Conservation (phyloP, 306 rosid species). For the Cyclanthera cordifolia region DNA sequence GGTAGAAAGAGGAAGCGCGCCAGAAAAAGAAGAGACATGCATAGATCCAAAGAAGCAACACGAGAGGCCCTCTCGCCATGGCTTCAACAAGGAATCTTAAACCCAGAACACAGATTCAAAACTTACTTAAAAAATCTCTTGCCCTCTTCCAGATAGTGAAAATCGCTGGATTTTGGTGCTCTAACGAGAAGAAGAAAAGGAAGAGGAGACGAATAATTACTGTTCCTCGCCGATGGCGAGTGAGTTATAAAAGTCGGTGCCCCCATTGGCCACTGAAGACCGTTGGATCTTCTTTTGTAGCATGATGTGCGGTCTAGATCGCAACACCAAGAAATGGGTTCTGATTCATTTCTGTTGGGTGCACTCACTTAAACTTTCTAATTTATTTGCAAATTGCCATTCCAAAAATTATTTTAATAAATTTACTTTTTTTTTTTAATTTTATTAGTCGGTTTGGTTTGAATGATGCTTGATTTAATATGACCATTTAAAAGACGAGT, state of each 20-base stretch:
- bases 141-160: not conserved
- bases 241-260: slow-evolving; percentile 9
- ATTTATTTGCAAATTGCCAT: no score
- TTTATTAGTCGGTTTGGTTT: no score
- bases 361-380: no score
- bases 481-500: no score
- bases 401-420: no score
- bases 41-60: slow-evolving; percentile 46
- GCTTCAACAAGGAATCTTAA: slow-evolving; percentile 19
- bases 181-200: not conserved
- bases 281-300: slow-evolving; percentile 1
- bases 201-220: slow-evolving; percentile 6
- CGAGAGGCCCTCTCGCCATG: slow-evolving; percentile 54
- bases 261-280: not conserved
- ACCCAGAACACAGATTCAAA: slow-evolving; percentile 22
- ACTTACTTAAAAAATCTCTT: not conserved
- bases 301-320: not conserved
- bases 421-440: no score
- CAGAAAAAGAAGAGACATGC: slow-evolving; percentile 30
- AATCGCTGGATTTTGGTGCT: not conserved
- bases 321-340: not conserved
- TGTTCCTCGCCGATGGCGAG: slow-evolving; percentile 1
- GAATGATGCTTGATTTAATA: no score
- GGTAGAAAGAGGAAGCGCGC: slow-evolving; percentile 47
- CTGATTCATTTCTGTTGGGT: not conserved